phyloP scores from a whole-genome alignment of 805 yeast genomes.

The Ogataea nitratoaversa region DNA sequence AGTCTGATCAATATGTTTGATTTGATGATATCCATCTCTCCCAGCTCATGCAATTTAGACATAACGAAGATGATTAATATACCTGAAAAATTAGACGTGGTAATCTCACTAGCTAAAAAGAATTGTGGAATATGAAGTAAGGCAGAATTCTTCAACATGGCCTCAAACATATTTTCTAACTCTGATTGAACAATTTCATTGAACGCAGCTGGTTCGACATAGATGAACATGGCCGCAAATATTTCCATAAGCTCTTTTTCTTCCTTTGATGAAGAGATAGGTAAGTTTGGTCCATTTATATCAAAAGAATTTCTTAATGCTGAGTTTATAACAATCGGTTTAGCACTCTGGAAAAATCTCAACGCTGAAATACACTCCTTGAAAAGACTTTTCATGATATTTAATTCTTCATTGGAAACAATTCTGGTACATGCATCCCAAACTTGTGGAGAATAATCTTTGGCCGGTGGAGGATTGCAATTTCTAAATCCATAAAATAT shows the following conservation, averaged over 20 bases:
- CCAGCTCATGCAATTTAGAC: conserved; percentile 69
- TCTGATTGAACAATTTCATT: conserved; percentile 86
- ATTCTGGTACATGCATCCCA: conserved; percentile 89
- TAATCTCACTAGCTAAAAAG: conserved; percentile 89
- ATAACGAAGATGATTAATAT: conserved; percentile 72
- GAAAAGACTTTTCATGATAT: conserved; percentile 70
- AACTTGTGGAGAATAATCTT: conserved; percentile 45
- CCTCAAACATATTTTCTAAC: conserved; percentile 68
- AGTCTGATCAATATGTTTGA: conserved; percentile 79
- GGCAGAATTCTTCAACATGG: conserved; percentile 80
- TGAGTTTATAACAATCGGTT: conserved; percentile 39
- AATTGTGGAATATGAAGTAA: conserved; percentile 89
- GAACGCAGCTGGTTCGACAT: conserved; percentile 92
- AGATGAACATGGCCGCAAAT: conserved; percentile 88
- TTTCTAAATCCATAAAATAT: conserved; percentile 84
- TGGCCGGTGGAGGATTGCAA: conserved; percentile 79
- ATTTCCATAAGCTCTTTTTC: conserved; percentile 95
- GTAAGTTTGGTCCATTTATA: conserved; percentile 74
- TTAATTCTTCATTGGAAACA: conserved; percentile 78
- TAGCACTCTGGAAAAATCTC: conserved; percentile 61
- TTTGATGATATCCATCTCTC: conserved; percentile 70
- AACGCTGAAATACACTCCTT: conserved; percentile 82
- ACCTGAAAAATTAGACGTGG: conserved; percentile 89
- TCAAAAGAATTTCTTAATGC: conserved; percentile 44
- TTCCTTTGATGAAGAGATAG: conserved; percentile 84